Evolutionary conservation across 306 rosid genomes (phyloP).

Genomic region (Dalbergia cultrata): DNA sequence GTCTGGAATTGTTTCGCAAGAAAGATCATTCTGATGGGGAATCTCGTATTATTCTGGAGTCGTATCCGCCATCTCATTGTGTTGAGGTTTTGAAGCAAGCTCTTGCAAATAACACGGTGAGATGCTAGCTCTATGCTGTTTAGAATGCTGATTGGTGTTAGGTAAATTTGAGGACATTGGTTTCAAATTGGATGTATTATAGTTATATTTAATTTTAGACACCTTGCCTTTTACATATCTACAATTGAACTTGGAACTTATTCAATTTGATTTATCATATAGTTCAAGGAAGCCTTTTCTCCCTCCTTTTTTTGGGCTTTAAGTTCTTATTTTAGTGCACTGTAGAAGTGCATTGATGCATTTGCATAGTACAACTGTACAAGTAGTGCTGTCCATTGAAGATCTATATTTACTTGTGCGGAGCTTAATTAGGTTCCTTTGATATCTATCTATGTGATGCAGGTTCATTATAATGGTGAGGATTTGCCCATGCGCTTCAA

Average conservation of each 20-base stretch:
- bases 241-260: slow-evolving; percentile 31
- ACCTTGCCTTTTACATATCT: not conserved
- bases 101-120: slow-evolving; percentile 77
- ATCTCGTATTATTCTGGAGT: slow-evolving; percentile 69
- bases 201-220: not conserved
- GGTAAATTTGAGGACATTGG: slow-evolving; percentile 17
- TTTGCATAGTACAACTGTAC: slow-evolving; percentile 23
- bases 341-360: not conserved
- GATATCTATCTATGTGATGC: slow-evolving; percentile 42
- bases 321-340: not conserved
- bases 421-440: slow-evolving; percentile 9
- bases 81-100: slow-evolving; percentile 72
- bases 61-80: slow-evolving; percentile 73
- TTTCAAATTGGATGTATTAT: slow-evolving; percentile 4
- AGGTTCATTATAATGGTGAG: slow-evolving; percentile 73
- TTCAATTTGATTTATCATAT: not conserved
- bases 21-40: slow-evolving; percentile 63
- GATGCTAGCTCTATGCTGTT: slow-evolving; percentile 43
- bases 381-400: not conserved
- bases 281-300: not conserved
- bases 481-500: slow-evolving; percentile 79
- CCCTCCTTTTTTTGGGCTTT: not conserved
- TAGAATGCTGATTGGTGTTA: slow-evolving; percentile 15
- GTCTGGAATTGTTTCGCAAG: slow-evolving; percentile 83
- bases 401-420: slow-evolving; percentile 9